Conservation (phyloP, 2,329 filamentous ascomycete genomes). For the Aspergillus cejpii region DNA sequence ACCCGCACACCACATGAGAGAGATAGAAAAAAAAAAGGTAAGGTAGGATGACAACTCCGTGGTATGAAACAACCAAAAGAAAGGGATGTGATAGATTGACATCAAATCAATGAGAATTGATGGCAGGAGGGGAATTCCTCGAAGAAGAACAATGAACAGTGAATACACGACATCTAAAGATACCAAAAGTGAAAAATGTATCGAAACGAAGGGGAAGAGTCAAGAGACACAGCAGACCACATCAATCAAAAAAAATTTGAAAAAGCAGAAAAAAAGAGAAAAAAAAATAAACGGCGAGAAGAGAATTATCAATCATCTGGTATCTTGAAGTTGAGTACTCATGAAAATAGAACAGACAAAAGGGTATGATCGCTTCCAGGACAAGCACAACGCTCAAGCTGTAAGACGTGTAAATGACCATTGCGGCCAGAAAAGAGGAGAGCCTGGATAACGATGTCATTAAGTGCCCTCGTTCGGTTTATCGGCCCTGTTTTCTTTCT, state of each 20-base stretch:
- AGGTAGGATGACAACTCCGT: conserved; percentile 7
- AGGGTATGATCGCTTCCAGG: conserved; percentile 10
- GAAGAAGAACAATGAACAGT: background rate
- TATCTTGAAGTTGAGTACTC: conserved; percentile 20
- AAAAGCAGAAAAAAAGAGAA: conserved; percentile 5
- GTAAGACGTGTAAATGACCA: conserved; percentile 2
- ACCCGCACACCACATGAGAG: conserved; percentile 1
- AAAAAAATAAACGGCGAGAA: conserved; percentile 3
- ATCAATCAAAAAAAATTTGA: conserved; percentile 4
- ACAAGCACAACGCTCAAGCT: background rate
- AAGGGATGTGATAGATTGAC: conserved; percentile 12
- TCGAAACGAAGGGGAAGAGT: conserved; percentile 7
- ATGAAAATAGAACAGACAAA: conserved; percentile 13
- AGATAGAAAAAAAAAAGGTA: conserved; percentile 6
- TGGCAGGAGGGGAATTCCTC: conserved; percentile 2
- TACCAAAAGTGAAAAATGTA: conserved; percentile 1
- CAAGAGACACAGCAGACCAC: conserved; percentile 4
- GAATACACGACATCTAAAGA: conserved; percentile 13
- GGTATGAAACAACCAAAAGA: conserved; percentile 8
- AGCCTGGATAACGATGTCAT: background rate
- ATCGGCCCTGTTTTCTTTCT: conserved; percentile 29
- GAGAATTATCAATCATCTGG: conserved; percentile 18
- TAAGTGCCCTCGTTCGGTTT: conserved; percentile 18
- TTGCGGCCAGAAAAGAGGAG: conserved; percentile 6
- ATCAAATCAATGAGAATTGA: conserved; percentile 6